A percentile compares a stretch with the other conserved stretches of the same genome.
phyloP scores from a whole-genome alignment of 441 rosid genomes.

The Arabidopsis hybrid region DNA sequence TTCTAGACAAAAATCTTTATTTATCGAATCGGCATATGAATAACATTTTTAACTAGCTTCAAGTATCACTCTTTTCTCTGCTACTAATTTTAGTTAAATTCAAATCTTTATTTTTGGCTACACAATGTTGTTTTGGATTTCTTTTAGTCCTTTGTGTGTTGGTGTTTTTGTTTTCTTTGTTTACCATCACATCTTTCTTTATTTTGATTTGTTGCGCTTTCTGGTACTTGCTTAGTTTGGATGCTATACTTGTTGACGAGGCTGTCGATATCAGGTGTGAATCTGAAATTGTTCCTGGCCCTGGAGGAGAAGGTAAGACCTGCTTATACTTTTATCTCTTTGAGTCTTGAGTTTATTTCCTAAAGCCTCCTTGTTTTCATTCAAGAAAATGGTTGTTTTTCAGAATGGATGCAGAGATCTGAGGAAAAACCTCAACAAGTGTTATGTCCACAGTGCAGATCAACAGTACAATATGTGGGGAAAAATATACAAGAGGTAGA shows the following conservation, averaged over 20 bases:
- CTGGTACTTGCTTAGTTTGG: constrained; percentile 53
- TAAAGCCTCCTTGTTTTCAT: neutral
- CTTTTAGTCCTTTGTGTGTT: neutral
- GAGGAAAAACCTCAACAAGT: constrained; percentile 68
- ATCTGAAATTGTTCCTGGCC: constrained; percentile 67
- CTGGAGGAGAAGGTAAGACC: constrained; percentile 65
- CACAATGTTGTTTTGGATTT: neutral
- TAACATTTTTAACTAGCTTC: neutral
- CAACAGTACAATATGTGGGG: constrained; percentile 80
- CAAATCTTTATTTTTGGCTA: neutral
- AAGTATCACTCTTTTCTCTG: neutral
- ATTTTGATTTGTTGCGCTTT: neutral
- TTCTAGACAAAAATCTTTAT: neutral
- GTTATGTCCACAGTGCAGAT: constrained; percentile 95
- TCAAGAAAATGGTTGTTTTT: constrained; percentile 59
- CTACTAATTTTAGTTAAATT: neutral
- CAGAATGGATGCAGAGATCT: constrained; percentile 93
- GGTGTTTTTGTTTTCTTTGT: constrained; percentile 2
- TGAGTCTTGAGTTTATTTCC: neutral
- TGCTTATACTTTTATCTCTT: constrained; percentile 17
- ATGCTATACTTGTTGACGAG: constrained; percentile 71
- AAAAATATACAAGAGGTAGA: constrained; percentile 89
- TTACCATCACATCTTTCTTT: neutral
- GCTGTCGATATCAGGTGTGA: constrained; percentile 61
- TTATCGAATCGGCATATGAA: neutral